Evolutionary conservation across 1,139 yeast genomes (phyloP), one percentile per base, ranked within the genome.

Genomic region (Spencermartinsiella ligniputridi): DNA sequence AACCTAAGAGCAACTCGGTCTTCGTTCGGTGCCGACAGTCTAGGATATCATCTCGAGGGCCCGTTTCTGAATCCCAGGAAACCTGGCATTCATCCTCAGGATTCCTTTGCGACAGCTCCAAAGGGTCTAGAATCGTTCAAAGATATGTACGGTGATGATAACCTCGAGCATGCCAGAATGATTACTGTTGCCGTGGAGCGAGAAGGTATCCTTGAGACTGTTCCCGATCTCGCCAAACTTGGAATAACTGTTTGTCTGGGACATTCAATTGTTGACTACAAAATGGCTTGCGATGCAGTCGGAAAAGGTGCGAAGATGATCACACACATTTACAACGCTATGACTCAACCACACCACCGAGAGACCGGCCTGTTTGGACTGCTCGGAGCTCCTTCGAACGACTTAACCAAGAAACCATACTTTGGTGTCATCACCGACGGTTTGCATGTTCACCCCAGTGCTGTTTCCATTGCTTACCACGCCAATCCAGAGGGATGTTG

Each of bases 21-120:
- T 4, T 45, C 55, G 29, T 53, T 60, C 37, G 73, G 70, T 53
- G 68, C 76, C 13, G 84, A 79, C 56, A 72, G 76, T 3, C 64
- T 79, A 42, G 85, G 85, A 3, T 81, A 81, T n/a, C 85, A 79
- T 55, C 62, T 76, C 40, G 85, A 79, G 55, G 85, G 85, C 6
- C 85, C 85, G 3, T 78, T 79, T 56, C 72, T 79, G 49, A 75
- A 72, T 49, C 63, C 70, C 39, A 57, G 68, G 46, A 79, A 79
- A 62, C 79, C 78, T 51, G 85, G 85, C 1, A 79, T 83, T 56
- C 85, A 79, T 55, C 82, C 82, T 2, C 69, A 68, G 19, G 79
- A 75, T 49, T 76, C 81, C n/a, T 68, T 79, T 49, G 73, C 69
- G 30, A 70, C 69, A 45, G 79, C 79, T 16, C 64, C 67, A 37